phyloP scores from a whole-genome alignment of 768 basidiomycete species.

The Hydnum rufescens region DNA sequence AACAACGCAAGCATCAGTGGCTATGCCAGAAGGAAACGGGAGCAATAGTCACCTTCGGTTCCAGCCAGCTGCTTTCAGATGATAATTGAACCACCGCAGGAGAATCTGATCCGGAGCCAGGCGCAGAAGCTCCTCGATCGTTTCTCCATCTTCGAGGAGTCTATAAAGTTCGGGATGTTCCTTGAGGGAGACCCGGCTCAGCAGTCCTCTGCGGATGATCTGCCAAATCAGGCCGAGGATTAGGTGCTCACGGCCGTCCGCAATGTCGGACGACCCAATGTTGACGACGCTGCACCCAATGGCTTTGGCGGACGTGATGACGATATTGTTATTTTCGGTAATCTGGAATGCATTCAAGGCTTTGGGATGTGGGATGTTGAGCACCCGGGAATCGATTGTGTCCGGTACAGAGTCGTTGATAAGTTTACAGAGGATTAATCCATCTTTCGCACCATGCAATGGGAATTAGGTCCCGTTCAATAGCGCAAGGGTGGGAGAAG shows the following conservation, averaged over 20 bases:
- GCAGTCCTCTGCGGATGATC: constrained; percentile 81
- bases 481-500: constrained; percentile 4
- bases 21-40: not conserved
- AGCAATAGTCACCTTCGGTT: constrained; percentile 38
- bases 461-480: not conserved
- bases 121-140: constrained; percentile 81
- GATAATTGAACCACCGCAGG: constrained; percentile 98
- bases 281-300: constrained; percentile 98
- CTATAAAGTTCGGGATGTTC: constrained; percentile 92
- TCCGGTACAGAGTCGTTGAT: constrained; percentile 99
- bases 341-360: constrained; percentile 96
- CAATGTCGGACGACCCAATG: constrained; percentile 82
- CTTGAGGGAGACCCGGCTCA: constrained; percentile 94
- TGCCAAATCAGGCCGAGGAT: constrained; percentile 99
- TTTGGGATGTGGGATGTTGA: constrained; percentile 75
- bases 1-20: too few relatives aligned
- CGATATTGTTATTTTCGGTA: constrained; percentile 99
- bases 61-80: constrained; percentile 90
- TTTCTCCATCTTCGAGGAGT: constrained; percentile 91
- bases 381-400: constrained; percentile 94
- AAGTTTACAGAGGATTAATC: constrained; percentile 90
- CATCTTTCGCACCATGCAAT: constrained; percentile 52
- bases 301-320: constrained; percentile 92
- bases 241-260: constrained; percentile 87
- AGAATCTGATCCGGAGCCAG: constrained; percentile 95